Evolutionary conservation across 2,329 filamentous ascomycete genomes (phyloP), one percentile per base, ranked within the genome.

Genomic region (Nannizziopsis arthrosporioides): DNA sequence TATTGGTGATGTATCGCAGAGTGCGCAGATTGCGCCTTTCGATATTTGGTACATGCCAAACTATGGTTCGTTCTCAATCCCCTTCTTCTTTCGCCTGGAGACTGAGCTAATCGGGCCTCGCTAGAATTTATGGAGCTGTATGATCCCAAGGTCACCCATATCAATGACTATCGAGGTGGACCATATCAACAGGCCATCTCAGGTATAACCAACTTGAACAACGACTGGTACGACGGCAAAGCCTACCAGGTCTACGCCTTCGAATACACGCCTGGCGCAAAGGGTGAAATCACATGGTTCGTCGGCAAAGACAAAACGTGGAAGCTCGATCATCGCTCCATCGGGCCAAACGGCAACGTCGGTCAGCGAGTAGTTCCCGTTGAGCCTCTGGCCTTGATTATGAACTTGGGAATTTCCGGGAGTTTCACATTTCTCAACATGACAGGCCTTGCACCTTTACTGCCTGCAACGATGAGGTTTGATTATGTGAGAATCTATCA

Each of bases 401-500:
- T 79, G 66, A 85, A 85, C 59, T 76, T 84, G 56, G 82, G 82
- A 57, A 83, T 85, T 76, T 80, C 77, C 3, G 72, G 73, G 56
- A 77, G 75, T 62, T 85, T 85, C 61, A 76, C 81, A 0, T 62
- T 69, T 4, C 67, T 84, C 52, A 78, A 84, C 57, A 63, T 78
- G 50, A 72, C 71, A 1, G 76, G 74, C 22, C 64, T 85, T 18
- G 66, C 61, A 3, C 57, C 70, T 12, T 64, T 76, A 38, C 69
- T 83, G 57, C 81, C 81, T 2, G 81, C 78, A 2, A 77, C 71
- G 1, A 81, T 84, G 73, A 72, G 80, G 2, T 69, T 85, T 49
- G 81, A 85, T 62, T 84, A 84, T 59, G 71, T 85, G 47, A 76
- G 82, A 11, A 81, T 85, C 44, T 85, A 84, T 57, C 81, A 84